These are phyloP conservation scores for Coix lacrymajobi DNA, from an alignment of 176 grass and related monocot genomes.

Conservation along the genomic window DNA sequence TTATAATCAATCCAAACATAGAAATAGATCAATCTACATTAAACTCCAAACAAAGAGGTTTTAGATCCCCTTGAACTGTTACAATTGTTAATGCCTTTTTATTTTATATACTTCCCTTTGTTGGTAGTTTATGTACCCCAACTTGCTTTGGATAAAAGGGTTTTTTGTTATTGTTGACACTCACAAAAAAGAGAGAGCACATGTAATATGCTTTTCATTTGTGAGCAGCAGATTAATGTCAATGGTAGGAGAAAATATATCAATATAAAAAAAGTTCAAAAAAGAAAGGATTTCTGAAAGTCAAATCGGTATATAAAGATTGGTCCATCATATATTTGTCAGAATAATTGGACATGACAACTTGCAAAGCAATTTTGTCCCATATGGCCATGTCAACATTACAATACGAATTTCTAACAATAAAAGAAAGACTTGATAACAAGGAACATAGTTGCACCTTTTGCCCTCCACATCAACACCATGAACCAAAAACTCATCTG, in stretches of 20 bases:
- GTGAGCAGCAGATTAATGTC: not conserved
- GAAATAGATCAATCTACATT: not conserved
- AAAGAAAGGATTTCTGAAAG: not conserved
- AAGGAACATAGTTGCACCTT: constrained; percentile 43
- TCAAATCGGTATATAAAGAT: not conserved
- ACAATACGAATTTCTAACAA: not conserved
- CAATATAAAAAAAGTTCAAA: not conserved
- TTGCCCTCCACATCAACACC: constrained; percentile 97
- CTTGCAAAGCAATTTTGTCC: not conserved
- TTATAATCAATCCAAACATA: not conserved
- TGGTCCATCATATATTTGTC: not conserved
- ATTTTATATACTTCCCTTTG: not conserved
- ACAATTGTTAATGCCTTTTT: not conserved
- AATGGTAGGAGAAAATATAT: not conserved
- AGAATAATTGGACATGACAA: not conserved
- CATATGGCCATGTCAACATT: not conserved
- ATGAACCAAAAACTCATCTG: constrained; percentile 98
- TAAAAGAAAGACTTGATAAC: constrained; percentile 10
- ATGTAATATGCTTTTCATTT: not conserved
- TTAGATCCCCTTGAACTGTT: not conserved
- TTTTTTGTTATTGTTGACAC: not conserved
- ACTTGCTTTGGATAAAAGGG: not conserved
- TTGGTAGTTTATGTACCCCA: not conserved
- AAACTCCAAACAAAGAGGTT: not conserved
- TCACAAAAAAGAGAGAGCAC: not conserved